These are phyloP conservation scores for Colletotrichum nymphaeae DNA, from an alignment of 2,329 filamentous ascomycete genomes.

Conservation along the genomic window DNA sequence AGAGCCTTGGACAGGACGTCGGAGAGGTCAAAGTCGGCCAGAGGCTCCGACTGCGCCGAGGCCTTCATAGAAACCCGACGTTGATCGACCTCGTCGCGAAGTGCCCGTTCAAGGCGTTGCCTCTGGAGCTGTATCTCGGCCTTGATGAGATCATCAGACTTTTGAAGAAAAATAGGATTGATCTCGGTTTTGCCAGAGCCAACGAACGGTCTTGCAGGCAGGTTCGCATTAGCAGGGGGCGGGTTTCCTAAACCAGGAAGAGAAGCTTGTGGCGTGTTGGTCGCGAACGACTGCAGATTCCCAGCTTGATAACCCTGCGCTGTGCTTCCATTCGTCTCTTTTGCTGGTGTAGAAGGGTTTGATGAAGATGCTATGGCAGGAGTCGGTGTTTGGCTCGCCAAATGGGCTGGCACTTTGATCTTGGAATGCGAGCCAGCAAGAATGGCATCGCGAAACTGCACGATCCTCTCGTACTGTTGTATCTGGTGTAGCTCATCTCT, in stretches of 20 bases:
- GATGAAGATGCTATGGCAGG: slow-evolving; percentile 39
- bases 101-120: slow-evolving; percentile 79
- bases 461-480: slow-evolving; percentile 81
- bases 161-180: slow-evolving; percentile 85
- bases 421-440: slow-evolving; percentile 79
- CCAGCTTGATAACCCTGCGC: slow-evolving; percentile 39
- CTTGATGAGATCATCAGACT: slow-evolving; percentile 85
- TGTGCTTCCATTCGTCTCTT: not conserved
- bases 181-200: slow-evolving; percentile 73
- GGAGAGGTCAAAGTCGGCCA: slow-evolving; percentile 75
- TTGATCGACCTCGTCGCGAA: slow-evolving; percentile 83
- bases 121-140: slow-evolving; percentile 85
- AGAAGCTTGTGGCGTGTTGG: slow-evolving; percentile 50
- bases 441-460: slow-evolving; percentile 84
- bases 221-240: slow-evolving; percentile 45
- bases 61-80: slow-evolving; percentile 57
- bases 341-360: slow-evolving; percentile 16
- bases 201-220: slow-evolving; percentile 50
- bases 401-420: slow-evolving; percentile 65
- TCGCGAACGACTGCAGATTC: slow-evolving; percentile 48
- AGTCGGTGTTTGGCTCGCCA: slow-evolving; percentile 40
- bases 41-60: slow-evolving; percentile 59
- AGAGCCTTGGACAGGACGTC: slow-evolving; percentile 79
- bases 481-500: slow-evolving; percentile 67
- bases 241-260: slow-evolving; percentile 40